A percentile compares a stretch with the other conserved stretches of the same genome.
Evolutionary conservation across 2,329 filamentous ascomycete species (phyloP).

Genomic region (Lasiodiplodia citricola): DNA sequence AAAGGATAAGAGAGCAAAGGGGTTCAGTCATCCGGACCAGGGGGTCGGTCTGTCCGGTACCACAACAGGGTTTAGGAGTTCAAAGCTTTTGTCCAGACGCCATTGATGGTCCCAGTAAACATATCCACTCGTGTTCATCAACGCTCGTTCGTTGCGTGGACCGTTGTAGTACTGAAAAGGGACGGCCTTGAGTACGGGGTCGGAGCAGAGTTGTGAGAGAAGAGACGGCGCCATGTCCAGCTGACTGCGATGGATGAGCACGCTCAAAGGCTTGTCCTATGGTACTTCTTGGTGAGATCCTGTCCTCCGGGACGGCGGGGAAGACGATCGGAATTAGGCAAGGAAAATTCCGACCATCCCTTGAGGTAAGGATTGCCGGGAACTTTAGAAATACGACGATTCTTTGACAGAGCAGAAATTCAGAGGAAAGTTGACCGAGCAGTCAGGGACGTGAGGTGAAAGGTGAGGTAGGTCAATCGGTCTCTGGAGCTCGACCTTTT

Average conservation of each 20-base stretch:
- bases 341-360: neutral
- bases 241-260: neutral
- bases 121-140: neutral
- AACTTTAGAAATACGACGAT: neutral
- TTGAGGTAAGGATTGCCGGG: neutral
- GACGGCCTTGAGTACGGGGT: neutral
- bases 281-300: neutral
- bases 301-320: neutral
- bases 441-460: neutral
- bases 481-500: neutral
- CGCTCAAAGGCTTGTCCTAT: neutral
- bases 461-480: neutral
- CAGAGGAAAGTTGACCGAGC: neutral
- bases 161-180: neutral
- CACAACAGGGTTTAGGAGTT: neutral
- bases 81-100: neutral
- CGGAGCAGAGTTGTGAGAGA: neutral
- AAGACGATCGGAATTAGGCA: conserved; percentile 2
- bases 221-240: neutral
- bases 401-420: neutral
- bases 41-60: neutral
- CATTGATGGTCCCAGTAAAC: neutral
- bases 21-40: neutral
- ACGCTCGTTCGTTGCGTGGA: neutral
- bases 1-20: neutral